A percentile compares a stretch with the other conserved stretches of the same genome.
phyloP scores from a whole-genome alignment of 495 filamentous ascomycete species.

The Hamigera avellanea region DNA sequence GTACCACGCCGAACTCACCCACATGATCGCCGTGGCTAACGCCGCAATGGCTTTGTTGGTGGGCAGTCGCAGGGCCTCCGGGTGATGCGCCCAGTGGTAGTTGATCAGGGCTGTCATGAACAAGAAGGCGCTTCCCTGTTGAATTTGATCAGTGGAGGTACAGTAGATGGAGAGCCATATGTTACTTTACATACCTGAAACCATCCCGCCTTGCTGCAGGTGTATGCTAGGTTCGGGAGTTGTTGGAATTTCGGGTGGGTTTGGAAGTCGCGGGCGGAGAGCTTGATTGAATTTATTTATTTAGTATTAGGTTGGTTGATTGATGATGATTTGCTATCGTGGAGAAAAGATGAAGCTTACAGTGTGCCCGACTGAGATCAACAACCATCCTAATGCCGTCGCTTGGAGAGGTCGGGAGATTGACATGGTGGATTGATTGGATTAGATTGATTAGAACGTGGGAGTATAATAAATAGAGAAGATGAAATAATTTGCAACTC shows the following conservation, averaged over 20 bases:
- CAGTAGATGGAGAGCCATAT: too few species aligned
- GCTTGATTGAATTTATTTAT: conserved; percentile 2
- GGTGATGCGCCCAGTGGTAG: conserved; percentile 15
- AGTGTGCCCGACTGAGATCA: conserved; percentile 14
- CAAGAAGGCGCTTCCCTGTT: conserved; percentile 20
- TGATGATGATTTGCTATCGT: too few species aligned
- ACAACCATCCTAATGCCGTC: conserved; percentile 8
- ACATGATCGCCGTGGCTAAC: conserved; percentile 11
- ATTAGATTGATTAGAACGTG: too few species aligned
- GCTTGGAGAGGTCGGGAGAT: too few species aligned
- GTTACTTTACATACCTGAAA: too few species aligned
- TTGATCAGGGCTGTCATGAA: conserved; percentile 20
- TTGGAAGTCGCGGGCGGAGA: conserved; percentile 12
- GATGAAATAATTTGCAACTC: too few species aligned
- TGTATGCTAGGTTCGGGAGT: conserved; percentile 15
- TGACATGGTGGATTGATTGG: too few species aligned
- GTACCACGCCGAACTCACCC: conserved; percentile 20
- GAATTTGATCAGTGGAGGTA: too few species aligned
- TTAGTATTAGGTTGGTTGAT: not conserved
- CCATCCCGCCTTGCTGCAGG: conserved; percentile 19
- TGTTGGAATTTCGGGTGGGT: conserved; percentile 9
- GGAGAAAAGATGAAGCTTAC: conserved; percentile 2
- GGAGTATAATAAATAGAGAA: too few species aligned
- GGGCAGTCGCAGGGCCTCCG: conserved; percentile 10
- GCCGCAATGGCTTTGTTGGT: conserved; percentile 15